Base-by-base conservation (phyloP, 805 yeast genomes). In the Candida schatavii region DNA sequence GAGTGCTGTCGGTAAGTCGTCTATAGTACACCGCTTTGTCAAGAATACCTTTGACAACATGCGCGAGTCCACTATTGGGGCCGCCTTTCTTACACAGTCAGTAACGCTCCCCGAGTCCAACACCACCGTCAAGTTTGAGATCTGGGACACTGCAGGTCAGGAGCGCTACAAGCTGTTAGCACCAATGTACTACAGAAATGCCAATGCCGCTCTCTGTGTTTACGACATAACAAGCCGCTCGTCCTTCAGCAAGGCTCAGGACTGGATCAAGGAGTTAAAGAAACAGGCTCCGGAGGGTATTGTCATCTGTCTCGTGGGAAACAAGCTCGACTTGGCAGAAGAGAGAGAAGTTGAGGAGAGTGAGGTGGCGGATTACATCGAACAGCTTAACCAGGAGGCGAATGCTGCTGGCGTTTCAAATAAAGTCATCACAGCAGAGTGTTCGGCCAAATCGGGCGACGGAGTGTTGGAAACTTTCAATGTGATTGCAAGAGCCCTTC, bases 61-160 rank as follows among this genome's bases (percentile, higher is more conserved):
- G 59, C 74, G 85, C 48, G 89, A 85, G 61, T 84, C 90, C 19
- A 85, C 95, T 1, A 85, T 85, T 42, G 93, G 95, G 1, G 95
- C 95, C 1, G 95, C 93, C 2, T 85, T 85, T 59, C 68, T 83
- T 40, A 83, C 91, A 1, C 89, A 83, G 55, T 70, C 81, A 2
- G 76, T 84, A 35, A 74, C 76, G 15, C 55, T 79, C n/a, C 77
- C 76, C 41, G 77, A 68, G 27, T 51, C 57, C 25, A 74, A 78
- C 13, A 64, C 69, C 37, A 78, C 80, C 1, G 75, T 85, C 33
- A 83, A 84, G 57, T 73, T 82, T 51, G 88, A 83, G 54, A 81
- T 83, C 40, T 83, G 93, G 96, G 99, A 91, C 59, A 91, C 99
- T 11, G 99, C 99, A 0, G 99, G 99, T 20, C 99, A 69, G 51